phyloP scores from a whole-genome alignment of 768 basidiomycete genomes.

The Macrolepiota albuminosa region DNA sequence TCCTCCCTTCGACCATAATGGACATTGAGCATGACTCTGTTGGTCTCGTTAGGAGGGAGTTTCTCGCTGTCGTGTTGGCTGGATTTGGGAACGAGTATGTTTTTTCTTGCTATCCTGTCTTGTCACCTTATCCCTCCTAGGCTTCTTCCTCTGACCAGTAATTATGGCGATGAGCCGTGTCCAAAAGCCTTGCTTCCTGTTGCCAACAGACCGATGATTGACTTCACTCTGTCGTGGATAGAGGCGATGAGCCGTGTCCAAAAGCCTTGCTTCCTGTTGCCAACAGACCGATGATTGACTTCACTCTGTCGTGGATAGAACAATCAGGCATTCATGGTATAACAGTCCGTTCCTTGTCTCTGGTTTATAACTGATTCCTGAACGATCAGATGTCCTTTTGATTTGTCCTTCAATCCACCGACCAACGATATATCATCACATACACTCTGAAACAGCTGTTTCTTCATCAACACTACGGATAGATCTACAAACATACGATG shows the following conservation, averaged over 20 bases:
- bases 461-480: conserved; percentile 65
- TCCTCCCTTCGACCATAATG: conserved; percentile 32
- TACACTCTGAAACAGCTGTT: conserved; percentile 61
- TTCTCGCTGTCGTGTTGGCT: conserved; percentile 82
- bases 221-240: conserved; percentile 81
- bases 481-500: conserved; percentile 78
- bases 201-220: conserved; percentile 83
- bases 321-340: conserved; percentile 79
- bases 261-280: conserved; percentile 87
- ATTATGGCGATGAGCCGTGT: conserved; percentile 76
- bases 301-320: conserved; percentile 82
- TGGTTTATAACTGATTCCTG: conserved; percentile 5
- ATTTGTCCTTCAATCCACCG: conserved; percentile 81
- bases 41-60: conserved; percentile 62
- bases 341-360: conserved; percentile 1
- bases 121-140: conserved; percentile 32
- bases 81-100: conserved; percentile 87
- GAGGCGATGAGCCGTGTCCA: conserved; percentile 83
- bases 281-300: conserved; percentile 85
- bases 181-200: conserved; percentile 88
- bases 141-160: conserved; percentile 66
- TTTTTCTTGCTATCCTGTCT: not conserved
- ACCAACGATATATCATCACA: conserved; percentile 73
- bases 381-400: conserved; percentile 68
- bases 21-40: conserved; percentile 56